Percentiles rank a stretch among this genome's conserved stretches.
These are phyloP conservation scores for Dendrobium chrysotoxum DNA, from an alignment of 106 monocot genomes.

Conservation along the genomic window DNA sequence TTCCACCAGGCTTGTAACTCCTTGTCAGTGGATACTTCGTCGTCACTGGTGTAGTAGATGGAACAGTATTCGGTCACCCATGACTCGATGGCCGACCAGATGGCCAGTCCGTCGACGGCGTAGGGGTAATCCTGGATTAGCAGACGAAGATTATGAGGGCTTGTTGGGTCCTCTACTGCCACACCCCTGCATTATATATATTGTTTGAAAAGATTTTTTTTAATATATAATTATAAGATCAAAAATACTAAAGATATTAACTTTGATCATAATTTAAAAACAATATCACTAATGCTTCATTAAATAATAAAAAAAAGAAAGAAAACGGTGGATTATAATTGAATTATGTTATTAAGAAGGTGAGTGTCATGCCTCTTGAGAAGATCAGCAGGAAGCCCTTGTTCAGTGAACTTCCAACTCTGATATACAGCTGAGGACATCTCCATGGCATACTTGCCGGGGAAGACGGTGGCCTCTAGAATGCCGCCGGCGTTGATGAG, in stretches of 20 bases:
- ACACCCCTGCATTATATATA: constrained; percentile 22
- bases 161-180: constrained; percentile 40
- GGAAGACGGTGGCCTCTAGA: constrained; percentile 44
- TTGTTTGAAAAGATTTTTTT: no score
- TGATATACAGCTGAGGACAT: constrained; percentile 41
- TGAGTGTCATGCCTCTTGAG: constrained; percentile 17
- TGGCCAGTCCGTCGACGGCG: constrained; percentile 50
- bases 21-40: constrained; percentile 19
- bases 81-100: constrained; percentile 50
- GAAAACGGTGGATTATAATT: no score
- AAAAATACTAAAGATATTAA: background rate
- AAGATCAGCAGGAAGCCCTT: constrained; percentile 51
- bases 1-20: constrained; percentile 62
- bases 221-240: no score
- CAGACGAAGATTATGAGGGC: constrained; percentile 34
- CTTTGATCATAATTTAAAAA: background rate
- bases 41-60: constrained; percentile 23
- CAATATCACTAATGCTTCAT: background rate
- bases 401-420: constrained; percentile 44
- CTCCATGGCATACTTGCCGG: constrained; percentile 38
- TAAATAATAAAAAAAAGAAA: background rate
- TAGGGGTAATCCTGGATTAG: constrained; percentile 64
- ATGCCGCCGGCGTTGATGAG: constrained; percentile 55
- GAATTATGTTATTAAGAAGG: no score
- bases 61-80: constrained; percentile 33